Conservation (phyloP, 257 asterid species). For the Handroanthus guayacan region DNA sequence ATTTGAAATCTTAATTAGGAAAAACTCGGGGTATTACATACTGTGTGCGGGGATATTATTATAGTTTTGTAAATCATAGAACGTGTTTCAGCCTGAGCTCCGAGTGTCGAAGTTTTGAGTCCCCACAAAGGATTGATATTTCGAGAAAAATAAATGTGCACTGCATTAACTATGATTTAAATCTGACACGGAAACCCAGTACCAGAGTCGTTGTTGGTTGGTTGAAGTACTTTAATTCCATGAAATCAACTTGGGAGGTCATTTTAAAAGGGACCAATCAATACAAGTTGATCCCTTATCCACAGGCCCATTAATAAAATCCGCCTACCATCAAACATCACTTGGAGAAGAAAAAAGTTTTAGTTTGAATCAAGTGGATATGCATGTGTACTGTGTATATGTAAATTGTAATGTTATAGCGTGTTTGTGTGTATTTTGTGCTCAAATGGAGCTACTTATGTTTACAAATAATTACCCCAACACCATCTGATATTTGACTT, state of each 20-base stretch:
- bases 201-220: conserved; percentile 34
- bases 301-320: background rate
- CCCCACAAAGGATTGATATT: too few relatives aligned
- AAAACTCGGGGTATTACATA: too few relatives aligned
- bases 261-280: background rate
- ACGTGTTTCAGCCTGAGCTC: too few relatives aligned
- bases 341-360: background rate
- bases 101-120: background rate
- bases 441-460: too few relatives aligned
- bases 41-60: too few relatives aligned
- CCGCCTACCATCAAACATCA: background rate
- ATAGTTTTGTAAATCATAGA: too few relatives aligned
- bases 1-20: too few relatives aligned
- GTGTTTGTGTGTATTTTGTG: too few relatives aligned
- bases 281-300: conserved; percentile 17
- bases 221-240: conserved; percentile 38
- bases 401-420: too few relatives aligned
- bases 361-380: background rate
- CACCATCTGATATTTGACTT: too few relatives aligned
- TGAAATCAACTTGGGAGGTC: conserved; percentile 17
- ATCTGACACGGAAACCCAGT: conserved; percentile 7
- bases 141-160: conserved; percentile 5
- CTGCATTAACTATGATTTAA: conserved; percentile 6
- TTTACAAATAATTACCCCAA: too few relatives aligned
- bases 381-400: background rate